Conservation (phyloP, 352 stramenopile genomes). For the Blastocystis hominis region DNA sequence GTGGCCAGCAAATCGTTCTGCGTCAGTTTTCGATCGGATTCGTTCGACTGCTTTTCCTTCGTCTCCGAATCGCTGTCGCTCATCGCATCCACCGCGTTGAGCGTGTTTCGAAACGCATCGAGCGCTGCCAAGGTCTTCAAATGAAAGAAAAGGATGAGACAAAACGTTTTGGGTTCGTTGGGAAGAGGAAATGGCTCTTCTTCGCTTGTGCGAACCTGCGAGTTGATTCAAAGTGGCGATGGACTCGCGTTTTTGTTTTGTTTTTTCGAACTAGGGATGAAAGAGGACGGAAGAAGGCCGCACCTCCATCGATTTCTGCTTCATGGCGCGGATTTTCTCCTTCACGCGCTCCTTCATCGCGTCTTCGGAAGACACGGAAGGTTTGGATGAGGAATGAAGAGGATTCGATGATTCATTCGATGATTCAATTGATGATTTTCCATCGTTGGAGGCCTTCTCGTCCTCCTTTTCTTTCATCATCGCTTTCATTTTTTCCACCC, state of each 20-base stretch:
- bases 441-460: not conserved
- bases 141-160: not conserved
- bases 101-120: not conserved
- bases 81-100: not conserved
- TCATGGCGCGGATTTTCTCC: slow-evolving; percentile 33
- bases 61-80: not conserved
- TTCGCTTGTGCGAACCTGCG: not conserved
- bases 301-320: not conserved
- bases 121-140: slow-evolving; percentile 22
- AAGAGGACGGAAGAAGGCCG: not conserved
- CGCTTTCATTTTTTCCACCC: slow-evolving; percentile 56
- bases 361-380: slow-evolving; percentile 11
- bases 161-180: not conserved
- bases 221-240: not conserved
- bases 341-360: slow-evolving; percentile 61
- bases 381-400: too few relatives aligned
- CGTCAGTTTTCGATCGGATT: not conserved
- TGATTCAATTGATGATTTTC: not conserved
- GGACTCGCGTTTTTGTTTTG: not conserved
- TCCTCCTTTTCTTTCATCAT: slow-evolving; percentile 64
- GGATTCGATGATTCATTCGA: slow-evolving; percentile 62
- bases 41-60: not conserved
- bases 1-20: slow-evolving; percentile 25
- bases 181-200: not conserved
- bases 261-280: not conserved